Percentiles rank a stretch among this genome's conserved stretches.
Conservation (phyloP, 768 basidiomycete species). For the Lactarius akahatsu region DNA sequence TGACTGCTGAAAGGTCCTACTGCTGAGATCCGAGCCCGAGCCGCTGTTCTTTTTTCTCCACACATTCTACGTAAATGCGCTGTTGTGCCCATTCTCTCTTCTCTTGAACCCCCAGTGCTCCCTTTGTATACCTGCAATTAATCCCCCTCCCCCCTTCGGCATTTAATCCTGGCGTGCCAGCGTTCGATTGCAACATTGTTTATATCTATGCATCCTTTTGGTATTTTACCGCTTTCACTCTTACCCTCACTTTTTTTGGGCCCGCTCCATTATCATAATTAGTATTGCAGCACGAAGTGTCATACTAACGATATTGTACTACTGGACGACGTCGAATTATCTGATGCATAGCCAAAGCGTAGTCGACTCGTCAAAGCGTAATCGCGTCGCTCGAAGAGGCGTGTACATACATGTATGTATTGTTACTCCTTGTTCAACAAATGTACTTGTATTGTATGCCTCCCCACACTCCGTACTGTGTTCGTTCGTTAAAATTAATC, state of each 20-base stretch:
- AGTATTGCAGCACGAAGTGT: slow-evolving; percentile 22
- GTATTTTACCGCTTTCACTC: slow-evolving; percentile 13
- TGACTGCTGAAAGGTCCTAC: background rate
- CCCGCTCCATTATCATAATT: slow-evolving; percentile 22
- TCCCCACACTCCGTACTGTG: no score
- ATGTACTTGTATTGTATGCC: background rate
- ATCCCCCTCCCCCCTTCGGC: slow-evolving; percentile 3
- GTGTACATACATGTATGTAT: background rate
- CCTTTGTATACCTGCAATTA: slow-evolving; percentile 27
- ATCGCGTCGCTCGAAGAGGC: background rate
- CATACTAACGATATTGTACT: slow-evolving; percentile 25
- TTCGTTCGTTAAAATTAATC: background rate
- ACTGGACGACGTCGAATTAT: slow-evolving; percentile 18
- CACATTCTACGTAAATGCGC: slow-evolving; percentile 15
- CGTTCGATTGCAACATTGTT: slow-evolving; percentile 20
- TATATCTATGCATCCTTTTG: slow-evolving; percentile 26
- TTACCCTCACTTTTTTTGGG: slow-evolving; percentile 14
- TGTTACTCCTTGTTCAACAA: background rate
- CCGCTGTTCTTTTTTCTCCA: slow-evolving; percentile 6
- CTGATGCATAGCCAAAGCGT: slow-evolving; percentile 8
- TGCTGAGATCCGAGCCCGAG: background rate
- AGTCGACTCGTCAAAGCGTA: background rate
- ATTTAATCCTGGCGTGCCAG: slow-evolving; percentile 20
- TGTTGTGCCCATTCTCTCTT: slow-evolving; percentile 7
- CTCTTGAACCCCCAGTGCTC: slow-evolving; percentile 8